Conservation (phyloP, 1,284 basidiomycete genomes). For the Mycena citricolor region DNA sequence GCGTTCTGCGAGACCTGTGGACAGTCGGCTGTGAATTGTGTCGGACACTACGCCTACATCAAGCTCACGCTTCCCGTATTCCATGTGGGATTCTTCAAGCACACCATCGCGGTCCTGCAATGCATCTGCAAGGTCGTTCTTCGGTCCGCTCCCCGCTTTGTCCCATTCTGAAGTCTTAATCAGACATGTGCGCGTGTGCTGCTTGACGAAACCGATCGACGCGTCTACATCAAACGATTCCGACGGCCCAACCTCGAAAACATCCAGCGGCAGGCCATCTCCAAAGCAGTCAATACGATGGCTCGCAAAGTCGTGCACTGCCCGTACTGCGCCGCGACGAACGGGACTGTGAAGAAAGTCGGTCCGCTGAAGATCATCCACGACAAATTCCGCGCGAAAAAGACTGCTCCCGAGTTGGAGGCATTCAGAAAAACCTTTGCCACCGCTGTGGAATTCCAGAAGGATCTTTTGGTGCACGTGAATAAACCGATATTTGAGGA, state of each 20-base stretch:
- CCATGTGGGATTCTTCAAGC: constrained; percentile 98
- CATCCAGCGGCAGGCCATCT: constrained; percentile 82
- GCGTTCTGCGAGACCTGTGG: constrained; percentile 96
- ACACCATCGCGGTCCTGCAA: constrained; percentile 91
- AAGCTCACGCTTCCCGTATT: constrained; percentile 96
- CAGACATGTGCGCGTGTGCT: constrained; percentile 94
- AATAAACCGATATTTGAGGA: constrained; percentile 92
- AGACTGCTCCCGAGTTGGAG: constrained; percentile 87
- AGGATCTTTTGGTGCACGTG: constrained; percentile 83
- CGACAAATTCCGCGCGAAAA: constrained; percentile 96
- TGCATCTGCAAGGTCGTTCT: constrained; percentile 88
- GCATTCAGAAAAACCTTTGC: constrained; percentile 86
- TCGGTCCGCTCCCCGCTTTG: background rate
- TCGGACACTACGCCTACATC: constrained; percentile 98
- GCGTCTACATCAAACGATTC: constrained; percentile 85
- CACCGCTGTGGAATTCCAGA: constrained; percentile 83
- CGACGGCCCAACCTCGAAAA: constrained; percentile 91
- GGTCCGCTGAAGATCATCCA: constrained; percentile 96
- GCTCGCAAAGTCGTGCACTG: constrained; percentile 93
- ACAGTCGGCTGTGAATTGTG: constrained; percentile 89
- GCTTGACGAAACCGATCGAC: constrained; percentile 87
- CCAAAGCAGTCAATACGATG: constrained; percentile 86
- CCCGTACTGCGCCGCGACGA: constrained; percentile 90
- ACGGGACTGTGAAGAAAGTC: constrained; percentile 96
- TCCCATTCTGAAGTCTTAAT: constrained; percentile 7